Base-by-base conservation (phyloP, 2,329 filamentous ascomycete species). In the Exophiala phaeomuriformis region DNA sequence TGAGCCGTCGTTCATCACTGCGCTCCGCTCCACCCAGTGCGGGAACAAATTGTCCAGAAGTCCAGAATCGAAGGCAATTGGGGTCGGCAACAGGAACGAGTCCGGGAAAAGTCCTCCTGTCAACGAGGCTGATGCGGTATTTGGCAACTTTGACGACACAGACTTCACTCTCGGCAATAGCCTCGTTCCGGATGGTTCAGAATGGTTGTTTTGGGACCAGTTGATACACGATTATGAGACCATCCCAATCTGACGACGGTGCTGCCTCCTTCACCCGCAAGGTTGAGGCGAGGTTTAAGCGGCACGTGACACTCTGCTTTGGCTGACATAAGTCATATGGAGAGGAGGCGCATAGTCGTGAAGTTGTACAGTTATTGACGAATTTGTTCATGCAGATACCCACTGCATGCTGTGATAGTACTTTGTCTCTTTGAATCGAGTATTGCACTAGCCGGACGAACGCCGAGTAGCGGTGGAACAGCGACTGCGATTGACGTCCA, bases 151-250 rank as follows among this genome's bases (percentile, higher is more conserved):
- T n/a, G 44, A 33, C 19, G 31, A 12, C 4, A n/a, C 29, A 8
- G 30, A 12, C 10, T 7, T 35, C 2, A 35, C 33, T 12, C 8
- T 47, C n/a, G 31, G n/a, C 30, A n/a, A 47, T 33, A 27, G 36
- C 12, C 36, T 47, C 30, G 36, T 19, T 12, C 44, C 36, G 12
- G 44, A 47, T 27, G 19, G 10, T 31, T 10, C 33, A 8, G 44
- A 47, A 7, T 35, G 44, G 44, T 5, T 35, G 12, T 47, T 47
- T 47, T 47, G 44, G 44, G 44, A 47, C 29, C 44, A 47, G 30
- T 27, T 47, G 29, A 47, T 35, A 5, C 44, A 30, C n/a, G 44
- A 35, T 27, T 47, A 47, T 19, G 30, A 47, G 44, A 35, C 29
- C 27, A 27, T 47, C 2, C 44, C 5, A 27, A 27, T 31, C 7